These are phyloP conservation scores for Carex littledalei DNA, from an alignment of 176 grass and related monocot genomes.

Conservation along the genomic window DNA sequence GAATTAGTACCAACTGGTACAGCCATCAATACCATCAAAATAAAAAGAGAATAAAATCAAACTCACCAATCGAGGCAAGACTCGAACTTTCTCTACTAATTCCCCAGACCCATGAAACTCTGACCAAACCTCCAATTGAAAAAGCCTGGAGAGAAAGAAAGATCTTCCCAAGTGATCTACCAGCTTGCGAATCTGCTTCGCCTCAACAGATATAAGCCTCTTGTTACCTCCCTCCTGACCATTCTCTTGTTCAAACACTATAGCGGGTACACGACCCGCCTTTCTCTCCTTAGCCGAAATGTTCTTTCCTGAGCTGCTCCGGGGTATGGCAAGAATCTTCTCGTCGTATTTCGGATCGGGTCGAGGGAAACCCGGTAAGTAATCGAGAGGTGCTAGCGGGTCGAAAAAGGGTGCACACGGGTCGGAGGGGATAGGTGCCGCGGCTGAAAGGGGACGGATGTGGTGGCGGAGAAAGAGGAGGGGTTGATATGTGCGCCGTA, in stretches of 20 bases:
- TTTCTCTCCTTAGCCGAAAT: conserved; percentile 71
- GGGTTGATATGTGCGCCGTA: conserved; percentile 45
- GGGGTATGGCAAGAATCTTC: conserved; percentile 59
- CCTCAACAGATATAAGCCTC: conserved; percentile 68
- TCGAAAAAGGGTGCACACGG: not conserved
- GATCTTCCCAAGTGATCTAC: conserved; percentile 80
- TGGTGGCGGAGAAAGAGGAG: conserved; percentile 27
- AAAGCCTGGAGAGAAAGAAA: conserved; percentile 91
- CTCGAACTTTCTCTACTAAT: conserved; percentile 75
- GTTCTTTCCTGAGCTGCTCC: conserved; percentile 43
- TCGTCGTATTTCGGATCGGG: conserved; percentile 81
- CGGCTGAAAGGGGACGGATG: conserved; percentile 15
- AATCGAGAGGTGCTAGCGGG: conserved; percentile 43
- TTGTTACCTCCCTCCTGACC: conserved; percentile 79
- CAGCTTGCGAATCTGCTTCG: conserved; percentile 95
- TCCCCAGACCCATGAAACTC: conserved; percentile 47
- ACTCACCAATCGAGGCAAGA: conserved; percentile 76
- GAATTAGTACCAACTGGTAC: not conserved
- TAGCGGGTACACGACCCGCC: conserved; percentile 61
- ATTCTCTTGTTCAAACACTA: conserved; percentile 90
- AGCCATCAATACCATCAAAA: not conserved
- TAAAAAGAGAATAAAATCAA: conserved; percentile 10
- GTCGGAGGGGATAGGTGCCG: not conserved
- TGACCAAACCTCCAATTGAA: conserved; percentile 76
- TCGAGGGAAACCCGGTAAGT: conserved; percentile 69